Evolutionary conservation across 2,329 filamentous ascomycete genomes (phyloP).

Genomic region (Shiraia sp.): DNA sequence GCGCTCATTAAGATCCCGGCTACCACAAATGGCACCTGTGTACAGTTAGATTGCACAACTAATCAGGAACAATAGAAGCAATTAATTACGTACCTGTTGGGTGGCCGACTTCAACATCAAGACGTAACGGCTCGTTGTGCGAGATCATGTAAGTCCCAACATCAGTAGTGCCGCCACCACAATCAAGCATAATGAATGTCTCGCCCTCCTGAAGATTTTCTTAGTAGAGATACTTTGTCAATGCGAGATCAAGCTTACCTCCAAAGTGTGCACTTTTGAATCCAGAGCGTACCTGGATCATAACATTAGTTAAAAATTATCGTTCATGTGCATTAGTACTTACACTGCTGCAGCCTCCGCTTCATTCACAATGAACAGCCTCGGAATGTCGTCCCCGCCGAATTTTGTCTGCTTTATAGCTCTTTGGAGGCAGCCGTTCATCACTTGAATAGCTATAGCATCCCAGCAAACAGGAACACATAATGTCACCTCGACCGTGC

Average conservation of each 20-base stretch:
- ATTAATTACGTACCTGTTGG: constrained; percentile 11
- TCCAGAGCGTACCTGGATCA: background rate
- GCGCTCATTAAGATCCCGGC: constrained; percentile 9
- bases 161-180: constrained; percentile 19
- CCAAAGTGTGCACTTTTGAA: no score
- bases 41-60: background rate
- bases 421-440: constrained; percentile 6
- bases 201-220: constrained; percentile 8
- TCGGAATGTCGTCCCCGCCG: constrained; percentile 4
- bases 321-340: constrained; percentile 1
- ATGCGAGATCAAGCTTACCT: no score
- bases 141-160: constrained; percentile 10
- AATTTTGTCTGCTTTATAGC: constrained; percentile 11
- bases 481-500: constrained; percentile 12
- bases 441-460: constrained; percentile 3
- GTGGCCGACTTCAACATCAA: constrained; percentile 7
- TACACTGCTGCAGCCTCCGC: constrained; percentile 20
- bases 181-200: constrained; percentile 15
- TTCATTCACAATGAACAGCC: constrained; percentile 21
- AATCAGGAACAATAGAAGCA: background rate
- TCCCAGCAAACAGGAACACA: constrained; percentile 17
- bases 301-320: background rate
- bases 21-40: constrained; percentile 9
- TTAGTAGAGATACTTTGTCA: background rate
- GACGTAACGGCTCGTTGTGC: constrained; percentile 10